These are phyloP conservation scores for Durotheca rogersii DNA, from an alignment of 495 filamentous ascomycete species.

Conservation along the genomic window DNA sequence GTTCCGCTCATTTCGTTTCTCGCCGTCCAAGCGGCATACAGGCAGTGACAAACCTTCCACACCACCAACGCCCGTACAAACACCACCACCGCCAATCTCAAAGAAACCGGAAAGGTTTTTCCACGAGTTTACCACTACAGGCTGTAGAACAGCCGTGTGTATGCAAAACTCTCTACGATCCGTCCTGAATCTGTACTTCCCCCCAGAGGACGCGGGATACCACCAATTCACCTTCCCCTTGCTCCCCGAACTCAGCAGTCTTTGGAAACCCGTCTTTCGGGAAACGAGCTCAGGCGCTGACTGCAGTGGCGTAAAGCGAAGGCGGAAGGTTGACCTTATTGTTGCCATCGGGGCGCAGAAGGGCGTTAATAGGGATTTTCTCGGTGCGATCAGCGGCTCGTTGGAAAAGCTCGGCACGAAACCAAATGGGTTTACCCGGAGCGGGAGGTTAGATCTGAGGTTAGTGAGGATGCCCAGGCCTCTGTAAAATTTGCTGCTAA, in stretches of 20 bases:
- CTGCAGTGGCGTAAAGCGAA: slow-evolving; percentile 17
- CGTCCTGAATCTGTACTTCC: slow-evolving; percentile 40
- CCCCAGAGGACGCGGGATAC: slow-evolving; percentile 38
- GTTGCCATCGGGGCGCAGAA: slow-evolving; percentile 46
- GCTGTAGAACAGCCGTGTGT: slow-evolving; percentile 41
- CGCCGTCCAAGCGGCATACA: slow-evolving; percentile 7
- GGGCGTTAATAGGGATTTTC: slow-evolving; percentile 39
- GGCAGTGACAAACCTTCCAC: slow-evolving; percentile 17
- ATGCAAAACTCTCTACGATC: slow-evolving; percentile 47
- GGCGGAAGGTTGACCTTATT: slow-evolving; percentile 44
- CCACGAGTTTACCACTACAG: slow-evolving; percentile 36
- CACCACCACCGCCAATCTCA: slow-evolving; percentile 14
- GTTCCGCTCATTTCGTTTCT: slow-evolving; percentile 1
- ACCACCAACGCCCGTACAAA: slow-evolving; percentile 33
- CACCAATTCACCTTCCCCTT: slow-evolving; percentile 40
- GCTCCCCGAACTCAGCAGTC: slow-evolving; percentile 38
- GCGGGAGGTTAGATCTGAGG: slow-evolving; percentile 47
- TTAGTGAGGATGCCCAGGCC: slow-evolving; percentile 19
- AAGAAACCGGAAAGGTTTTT: slow-evolving; percentile 27
- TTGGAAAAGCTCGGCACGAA: slow-evolving; percentile 47
- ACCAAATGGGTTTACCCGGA: slow-evolving; percentile 37
- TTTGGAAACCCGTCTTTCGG: slow-evolving; percentile 46
- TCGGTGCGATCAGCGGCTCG: slow-evolving; percentile 36
- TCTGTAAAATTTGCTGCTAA: slow-evolving; percentile 6
- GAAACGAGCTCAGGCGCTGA: slow-evolving; percentile 25